These are phyloP conservation scores for Neckera pumila DNA, from an alignment of 225 moss, liverwort and hornwort species.

Conservation along the genomic window DNA sequence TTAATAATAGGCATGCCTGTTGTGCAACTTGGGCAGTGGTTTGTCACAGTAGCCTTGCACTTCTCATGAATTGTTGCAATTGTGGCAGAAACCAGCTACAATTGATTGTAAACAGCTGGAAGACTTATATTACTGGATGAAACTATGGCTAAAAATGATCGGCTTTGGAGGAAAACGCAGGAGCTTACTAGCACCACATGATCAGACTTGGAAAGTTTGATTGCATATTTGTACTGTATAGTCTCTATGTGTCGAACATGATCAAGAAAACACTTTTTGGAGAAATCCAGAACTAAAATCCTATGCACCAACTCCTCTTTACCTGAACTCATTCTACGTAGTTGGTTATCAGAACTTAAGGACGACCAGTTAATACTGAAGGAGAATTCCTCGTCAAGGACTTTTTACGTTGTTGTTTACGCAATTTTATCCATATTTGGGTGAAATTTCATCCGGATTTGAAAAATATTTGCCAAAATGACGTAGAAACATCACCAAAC, in stretches of 20 bases:
- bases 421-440: neutral
- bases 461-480: too few species aligned
- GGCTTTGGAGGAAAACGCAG: neutral
- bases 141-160: neutral
- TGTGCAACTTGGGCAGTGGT: neutral
- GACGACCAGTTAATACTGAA: neutral
- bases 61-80: neutral
- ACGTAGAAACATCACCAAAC: neutral
- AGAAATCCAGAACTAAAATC: neutral
- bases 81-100: neutral
- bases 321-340: too few species aligned
- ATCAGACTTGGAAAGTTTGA: too few species aligned
- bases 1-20: neutral
- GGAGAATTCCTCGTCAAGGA: neutral
- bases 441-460: neutral
- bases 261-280: neutral
- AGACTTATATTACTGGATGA: neutral
- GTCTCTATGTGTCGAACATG: neutral
- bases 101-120: neutral
- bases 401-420: too few species aligned
- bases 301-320: neutral
- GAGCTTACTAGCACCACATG: neutral
- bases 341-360: neutral
- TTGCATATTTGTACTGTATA: neutral
- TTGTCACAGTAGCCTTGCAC: neutral